These are phyloP conservation scores for Eutrema salsugineum DNA, from an alignment of 441 rosid genomes.

Conservation along the genomic window DNA sequence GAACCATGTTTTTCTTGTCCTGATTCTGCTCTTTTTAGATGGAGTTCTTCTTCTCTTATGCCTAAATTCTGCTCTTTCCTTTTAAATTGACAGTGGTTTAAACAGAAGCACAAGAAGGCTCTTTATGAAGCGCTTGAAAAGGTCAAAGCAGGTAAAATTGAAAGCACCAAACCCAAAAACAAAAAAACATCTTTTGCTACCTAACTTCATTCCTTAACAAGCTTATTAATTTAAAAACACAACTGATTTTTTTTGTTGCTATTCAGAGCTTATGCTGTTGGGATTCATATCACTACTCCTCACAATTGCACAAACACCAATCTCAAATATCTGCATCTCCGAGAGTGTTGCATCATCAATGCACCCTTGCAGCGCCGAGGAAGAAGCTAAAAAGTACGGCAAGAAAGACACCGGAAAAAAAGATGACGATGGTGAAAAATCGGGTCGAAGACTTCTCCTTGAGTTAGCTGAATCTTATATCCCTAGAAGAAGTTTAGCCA, in stretches of 20 bases:
- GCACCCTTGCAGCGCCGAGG: slow-evolving; percentile 50
- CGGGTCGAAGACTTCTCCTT: slow-evolving; percentile 27
- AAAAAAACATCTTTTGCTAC: neutral
- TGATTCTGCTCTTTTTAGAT: neutral
- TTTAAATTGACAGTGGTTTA: slow-evolving; percentile 42
- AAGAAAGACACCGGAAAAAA: slow-evolving; percentile 9
- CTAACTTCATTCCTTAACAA: neutral
- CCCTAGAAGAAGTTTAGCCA: slow-evolving; percentile 58
- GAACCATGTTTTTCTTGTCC: neutral
- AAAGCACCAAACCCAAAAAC: neutral
- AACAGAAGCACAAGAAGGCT: slow-evolving; percentile 43
- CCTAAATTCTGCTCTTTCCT: neutral
- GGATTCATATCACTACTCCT: slow-evolving; percentile 78
- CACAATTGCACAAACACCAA: slow-evolving; percentile 47
- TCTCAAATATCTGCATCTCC: slow-evolving; percentile 63
- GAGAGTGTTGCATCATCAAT: slow-evolving; percentile 37
- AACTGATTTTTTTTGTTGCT: neutral
- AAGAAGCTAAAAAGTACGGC: neutral
- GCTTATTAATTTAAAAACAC: neutral
- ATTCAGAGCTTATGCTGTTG: slow-evolving; percentile 60
- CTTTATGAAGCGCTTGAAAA: slow-evolving; percentile 72
- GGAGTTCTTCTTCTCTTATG: neutral
- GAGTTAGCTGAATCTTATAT: slow-evolving; percentile 34
- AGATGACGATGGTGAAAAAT: neutral
- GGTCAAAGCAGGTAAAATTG: slow-evolving; percentile 63